Base-by-base conservation (phyloP, 2,329 filamentous ascomycete genomes). In the Bimuria novae-zelandiae region DNA sequence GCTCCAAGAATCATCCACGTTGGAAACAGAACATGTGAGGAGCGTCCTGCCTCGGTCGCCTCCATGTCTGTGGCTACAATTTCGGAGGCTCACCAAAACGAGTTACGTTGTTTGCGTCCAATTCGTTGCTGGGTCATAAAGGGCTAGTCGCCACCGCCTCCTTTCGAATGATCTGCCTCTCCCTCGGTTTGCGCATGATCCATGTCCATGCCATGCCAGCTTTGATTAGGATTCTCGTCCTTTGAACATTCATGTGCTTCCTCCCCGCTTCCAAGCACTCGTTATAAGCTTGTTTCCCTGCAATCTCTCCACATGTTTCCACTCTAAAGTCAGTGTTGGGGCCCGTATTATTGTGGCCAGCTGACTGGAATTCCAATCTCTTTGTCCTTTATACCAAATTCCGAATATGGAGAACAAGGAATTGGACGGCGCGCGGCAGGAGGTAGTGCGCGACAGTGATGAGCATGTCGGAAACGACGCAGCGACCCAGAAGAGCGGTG, bases 21-120 rank as follows among this genome's bases (percentile, higher is more conserved):
- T n/a, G n/a, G n/a, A n/a, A n/a, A n/a, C n/a, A n/a, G n/a, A n/a
- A n/a, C n/a, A n/a, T n/a, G n/a, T n/a, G n/a, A n/a, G n/a, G n/a
- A n/a, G 25, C 21, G 14, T 47, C 33, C 32, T 54, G 48, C 57
- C 55, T 56, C 54, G 60, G 57, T 21, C 47, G 47, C 27, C 51
- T 52, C 33, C 49, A 55, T 50, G 54, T 60, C 12, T 52, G 57
- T 67, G 66, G 63, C 63, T 60, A 68, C 63, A 63, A 66, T 65
- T 49, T 70, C 70, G 71, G 71, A 54, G 59, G 35, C 37, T 51
- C 61, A 55, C 68, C 69, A 43, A 21, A 67, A 64, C 33, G 42
- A 65, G 68, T 59, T 61, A 59, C 59, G 35, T 54, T 56, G 45
- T 39, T 43, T 22, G 39, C 14, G 44, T 54, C 46, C 51, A 51